Base-by-base conservation (phyloP, 192 early-diverging fungal species). In the Helicostylum pulchrum region DNA sequence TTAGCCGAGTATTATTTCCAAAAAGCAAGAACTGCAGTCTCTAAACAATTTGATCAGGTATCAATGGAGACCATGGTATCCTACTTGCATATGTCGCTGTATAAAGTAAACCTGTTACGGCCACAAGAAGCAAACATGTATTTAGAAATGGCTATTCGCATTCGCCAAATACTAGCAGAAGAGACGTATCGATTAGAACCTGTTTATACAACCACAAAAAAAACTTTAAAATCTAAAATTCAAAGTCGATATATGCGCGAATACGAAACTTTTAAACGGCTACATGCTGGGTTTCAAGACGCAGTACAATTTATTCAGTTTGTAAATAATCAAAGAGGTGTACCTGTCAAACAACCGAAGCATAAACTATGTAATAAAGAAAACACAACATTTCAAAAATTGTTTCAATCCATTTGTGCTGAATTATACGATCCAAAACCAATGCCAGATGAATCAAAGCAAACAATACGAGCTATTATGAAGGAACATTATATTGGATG, bases 121-220 rank as follows among this genome's bases (percentile, higher is more conserved):
- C 32, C 47, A 0, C 45, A 56, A 42, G 61, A 48, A 48, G 9
- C 67, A 6, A 53, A 31, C 5, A 21, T 44, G 7, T 69, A 69
- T 42, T 14, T 69, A 2, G 67, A 55, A 6, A 69, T 69, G 61
- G 67, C 67, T 12, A 32, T 63, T 9, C 52, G 67, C 3, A 46
- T 63, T 39, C 12, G 36, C 12, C 39, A 63, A 2, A 32, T 69
- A 1, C 20, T 69, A 7, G 52, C 30, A 17, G 53, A 62, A 14
- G 42, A n/a, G 2, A 39, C 19, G 2, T 59, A 59, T 23, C 32
- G 34, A 19, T 45, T 21, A 19, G 17, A 45, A 9, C 42, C 23
- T 6, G n/a, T 17, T 17, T 19, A 14, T 39, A 20, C 30, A 32
- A 17, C 15, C 15, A 15, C 21, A 15, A 32, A 49, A 7, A 10